A percentile compares a stretch with the other conserved stretches of the same genome.
Evolutionary conservation across 2,329 filamentous ascomycete genomes (phyloP).

Genomic region (Venturia pyrina): DNA sequence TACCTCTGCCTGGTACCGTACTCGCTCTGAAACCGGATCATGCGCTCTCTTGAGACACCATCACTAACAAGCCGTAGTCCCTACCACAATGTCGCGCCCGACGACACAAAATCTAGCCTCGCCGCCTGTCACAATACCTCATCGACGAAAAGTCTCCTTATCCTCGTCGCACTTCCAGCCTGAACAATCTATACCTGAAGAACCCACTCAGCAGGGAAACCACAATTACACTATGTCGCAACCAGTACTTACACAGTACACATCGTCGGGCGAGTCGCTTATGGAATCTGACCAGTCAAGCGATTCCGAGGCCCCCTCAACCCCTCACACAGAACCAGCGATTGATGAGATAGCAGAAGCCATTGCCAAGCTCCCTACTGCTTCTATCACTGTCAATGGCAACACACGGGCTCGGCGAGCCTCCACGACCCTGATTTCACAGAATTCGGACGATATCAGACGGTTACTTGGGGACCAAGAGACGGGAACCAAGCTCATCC

Average conservation of each 20-base stretch:
- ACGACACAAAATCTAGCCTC: neutral
- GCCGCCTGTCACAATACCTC: neutral
- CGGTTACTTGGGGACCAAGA: slow-evolving; percentile 46
- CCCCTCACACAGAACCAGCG: slow-evolving; percentile 33
- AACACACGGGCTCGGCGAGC: slow-evolving; percentile 45
- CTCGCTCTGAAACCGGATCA: neutral
- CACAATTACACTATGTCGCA: neutral
- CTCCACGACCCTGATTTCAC: slow-evolving; percentile 56
- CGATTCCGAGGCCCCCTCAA: slow-evolving; percentile 33
- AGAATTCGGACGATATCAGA: slow-evolving; percentile 49
- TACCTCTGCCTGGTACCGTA: neutral
- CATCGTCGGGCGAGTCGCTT: slow-evolving; percentile 30
- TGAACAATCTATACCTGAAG: neutral
- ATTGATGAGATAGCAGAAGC: slow-evolving; percentile 33
- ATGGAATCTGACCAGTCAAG: slow-evolving; percentile 31
- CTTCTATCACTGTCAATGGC: slow-evolving; percentile 25
- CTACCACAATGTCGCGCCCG: neutral
- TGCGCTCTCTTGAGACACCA: neutral
- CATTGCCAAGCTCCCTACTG: slow-evolving; percentile 27
- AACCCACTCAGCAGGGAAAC: neutral
- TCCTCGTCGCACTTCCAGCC: neutral
- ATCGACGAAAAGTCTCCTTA: neutral
- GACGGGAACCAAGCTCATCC: slow-evolving; percentile 48
- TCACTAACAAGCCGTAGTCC: neutral
- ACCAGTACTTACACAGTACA: neutral